These are phyloP conservation scores for Powellomyces hirtus DNA, from an alignment of 192 early-diverging fungal species.

Conservation along the genomic window DNA sequence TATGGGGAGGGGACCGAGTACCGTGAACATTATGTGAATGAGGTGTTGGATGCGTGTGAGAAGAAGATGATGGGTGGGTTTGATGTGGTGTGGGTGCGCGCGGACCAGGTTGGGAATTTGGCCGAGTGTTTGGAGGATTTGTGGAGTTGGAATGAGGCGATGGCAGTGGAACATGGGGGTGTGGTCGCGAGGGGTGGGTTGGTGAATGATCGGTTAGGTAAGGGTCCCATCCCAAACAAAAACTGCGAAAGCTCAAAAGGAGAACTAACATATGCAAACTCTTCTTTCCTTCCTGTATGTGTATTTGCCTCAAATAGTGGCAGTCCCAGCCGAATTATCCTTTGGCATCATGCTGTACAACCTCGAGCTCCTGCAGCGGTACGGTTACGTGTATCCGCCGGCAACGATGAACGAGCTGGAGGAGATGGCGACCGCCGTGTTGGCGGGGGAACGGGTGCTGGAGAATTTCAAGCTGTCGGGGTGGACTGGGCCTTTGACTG, in stretches of 20 bases:
- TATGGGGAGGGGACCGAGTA: constrained; percentile 22
- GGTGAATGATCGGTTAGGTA: constrained; percentile 38
- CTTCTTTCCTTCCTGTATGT: background rate
- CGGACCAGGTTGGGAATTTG: constrained; percentile 28
- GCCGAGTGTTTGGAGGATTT: constrained; percentile 42
- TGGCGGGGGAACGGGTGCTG: constrained; percentile 14
- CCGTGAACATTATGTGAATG: constrained; percentile 23
- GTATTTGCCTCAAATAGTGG: no score
- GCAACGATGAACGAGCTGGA: constrained; percentile 38
- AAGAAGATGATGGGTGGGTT: constrained; percentile 17
- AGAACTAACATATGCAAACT: no score
- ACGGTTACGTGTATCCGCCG: constrained; percentile 19
- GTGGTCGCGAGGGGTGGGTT: constrained; percentile 22
- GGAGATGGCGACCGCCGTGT: constrained; percentile 17
- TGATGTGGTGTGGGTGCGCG: constrained; percentile 41
- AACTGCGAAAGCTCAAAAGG: no score
- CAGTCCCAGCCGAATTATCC: constrained; percentile 32
- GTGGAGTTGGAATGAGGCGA: constrained; percentile 31
- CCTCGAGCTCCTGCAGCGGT: constrained; percentile 28
- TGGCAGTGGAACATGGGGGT: constrained; percentile 21
- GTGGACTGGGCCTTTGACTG: constrained; percentile 24
- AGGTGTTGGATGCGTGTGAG: constrained; percentile 33
- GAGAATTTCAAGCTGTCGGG: constrained; percentile 36
- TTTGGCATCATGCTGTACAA: constrained; percentile 45
- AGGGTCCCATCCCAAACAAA: no score